phyloP scores from a whole-genome alignment of 805 yeast species.

The Wickerhamomyces canadensis region DNA sequence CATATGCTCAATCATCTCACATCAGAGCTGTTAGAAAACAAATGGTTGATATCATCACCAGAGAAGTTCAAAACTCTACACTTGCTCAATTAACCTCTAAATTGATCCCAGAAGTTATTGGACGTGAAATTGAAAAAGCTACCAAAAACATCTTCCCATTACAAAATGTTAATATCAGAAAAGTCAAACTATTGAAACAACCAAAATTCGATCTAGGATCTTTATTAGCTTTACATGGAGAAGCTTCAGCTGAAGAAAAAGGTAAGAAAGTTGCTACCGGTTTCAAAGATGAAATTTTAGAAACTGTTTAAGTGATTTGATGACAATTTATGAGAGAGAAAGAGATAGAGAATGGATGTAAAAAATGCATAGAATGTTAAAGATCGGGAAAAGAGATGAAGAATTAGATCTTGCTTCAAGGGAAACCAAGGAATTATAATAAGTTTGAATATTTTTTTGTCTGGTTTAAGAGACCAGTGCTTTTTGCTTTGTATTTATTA shows the following conservation, averaged over 20 bases:
- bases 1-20: constrained; percentile 97
- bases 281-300: constrained; percentile 98
- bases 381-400: neutral
- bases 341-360: no score
- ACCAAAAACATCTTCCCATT: constrained; percentile 94
- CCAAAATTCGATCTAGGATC: constrained; percentile 69
- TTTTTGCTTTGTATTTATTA: constrained; percentile 1
- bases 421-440: neutral
- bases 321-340: no score
- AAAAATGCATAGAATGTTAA: no score
- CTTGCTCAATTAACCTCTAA: constrained; percentile 95
- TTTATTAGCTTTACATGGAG: constrained; percentile 96
- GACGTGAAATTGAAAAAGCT: constrained; percentile 97
- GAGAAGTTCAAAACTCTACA: constrained; percentile 93
- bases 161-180: constrained; percentile 98
- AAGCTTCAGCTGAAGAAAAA: constrained; percentile 87
- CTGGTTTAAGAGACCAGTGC: neutral
- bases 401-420: neutral
- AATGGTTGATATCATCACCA: constrained; percentile 93
- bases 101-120: constrained; percentile 97
- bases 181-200: constrained; percentile 58
- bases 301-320: constrained; percentile 67
- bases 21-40: constrained; percentile 96
- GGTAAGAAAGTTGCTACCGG: constrained; percentile 94
- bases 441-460: neutral